Conservation (phyloP, 2,329 filamentous ascomycete species). For the Fusarium sp. region DNA sequence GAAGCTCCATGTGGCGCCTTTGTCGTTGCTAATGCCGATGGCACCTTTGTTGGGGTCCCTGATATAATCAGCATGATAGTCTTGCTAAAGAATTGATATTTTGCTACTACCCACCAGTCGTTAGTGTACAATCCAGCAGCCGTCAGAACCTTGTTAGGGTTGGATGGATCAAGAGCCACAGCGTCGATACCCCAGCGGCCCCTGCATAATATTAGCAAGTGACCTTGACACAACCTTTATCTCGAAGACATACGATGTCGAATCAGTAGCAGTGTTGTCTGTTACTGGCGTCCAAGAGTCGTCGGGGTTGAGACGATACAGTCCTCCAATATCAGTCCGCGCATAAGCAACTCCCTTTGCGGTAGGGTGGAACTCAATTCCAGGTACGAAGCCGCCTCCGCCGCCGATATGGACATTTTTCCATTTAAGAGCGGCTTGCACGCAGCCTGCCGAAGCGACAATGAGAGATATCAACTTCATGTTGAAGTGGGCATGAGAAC, state of each 20-base stretch:
- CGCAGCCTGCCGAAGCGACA: slow-evolving; percentile 15
- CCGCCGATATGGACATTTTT: slow-evolving; percentile 39
- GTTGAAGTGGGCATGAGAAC: background rate
- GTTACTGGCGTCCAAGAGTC: slow-evolving; percentile 41
- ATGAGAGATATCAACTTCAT: slow-evolving; percentile 33
- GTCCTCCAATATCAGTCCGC: slow-evolving; percentile 37
- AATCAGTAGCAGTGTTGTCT: slow-evolving; percentile 24
- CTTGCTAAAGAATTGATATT: rapidly evolving
- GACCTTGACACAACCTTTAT: too few species aligned
- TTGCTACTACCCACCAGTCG: slow-evolving; percentile 51
- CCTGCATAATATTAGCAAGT: slow-evolving; percentile 50
- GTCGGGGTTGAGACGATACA: slow-evolving; percentile 38
- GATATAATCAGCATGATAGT: rapidly evolving
- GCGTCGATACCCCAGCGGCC: slow-evolving; percentile 70
- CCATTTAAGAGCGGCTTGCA: slow-evolving; percentile 30
- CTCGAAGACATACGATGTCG: slow-evolving; percentile 26
- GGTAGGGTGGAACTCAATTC: slow-evolving; percentile 41
- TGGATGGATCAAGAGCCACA: slow-evolving; percentile 66
- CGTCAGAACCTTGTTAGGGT: slow-evolving; percentile 65
- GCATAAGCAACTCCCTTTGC: slow-evolving; percentile 37
- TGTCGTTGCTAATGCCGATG: slow-evolving; percentile 67
- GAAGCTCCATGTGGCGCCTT: slow-evolving; percentile 65
- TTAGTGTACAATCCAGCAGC: slow-evolving; percentile 72
- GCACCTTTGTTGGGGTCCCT: slow-evolving; percentile 67
- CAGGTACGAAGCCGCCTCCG: slow-evolving; percentile 32